These are phyloP conservation scores for Fusarium dlaminii DNA, from an alignment of 2,329 filamentous ascomycete genomes.

Conservation along the genomic window DNA sequence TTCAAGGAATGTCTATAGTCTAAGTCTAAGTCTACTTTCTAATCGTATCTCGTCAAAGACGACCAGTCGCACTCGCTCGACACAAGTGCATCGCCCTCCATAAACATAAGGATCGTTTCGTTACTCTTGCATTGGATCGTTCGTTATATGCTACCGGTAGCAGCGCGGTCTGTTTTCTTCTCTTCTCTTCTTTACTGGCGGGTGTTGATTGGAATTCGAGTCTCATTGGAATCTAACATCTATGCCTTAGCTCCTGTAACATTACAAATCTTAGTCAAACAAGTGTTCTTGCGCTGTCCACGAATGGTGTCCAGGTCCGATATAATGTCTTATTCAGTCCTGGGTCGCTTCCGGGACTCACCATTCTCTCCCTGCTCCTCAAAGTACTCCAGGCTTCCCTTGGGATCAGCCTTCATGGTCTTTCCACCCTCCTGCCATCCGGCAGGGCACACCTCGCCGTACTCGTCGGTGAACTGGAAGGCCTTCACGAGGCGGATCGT, in stretches of 20 bases:
- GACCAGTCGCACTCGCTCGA: not conserved
- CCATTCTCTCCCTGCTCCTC: slow-evolving; percentile 37
- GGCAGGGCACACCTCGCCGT: slow-evolving; percentile 76
- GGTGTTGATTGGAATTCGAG: slow-evolving; percentile 29
- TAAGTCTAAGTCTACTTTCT: slow-evolving; percentile 15
- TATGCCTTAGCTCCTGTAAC: slow-evolving; percentile 34
- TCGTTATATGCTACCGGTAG: slow-evolving; percentile 15
- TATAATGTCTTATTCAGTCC: slow-evolving; percentile 17
- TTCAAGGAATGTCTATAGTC: slow-evolving; percentile 25
- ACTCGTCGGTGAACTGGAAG: slow-evolving; percentile 86
- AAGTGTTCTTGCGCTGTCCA: not conserved
- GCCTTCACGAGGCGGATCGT: slow-evolving; percentile 73
- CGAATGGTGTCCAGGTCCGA: not conserved
- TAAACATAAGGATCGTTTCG: slow-evolving; percentile 21
- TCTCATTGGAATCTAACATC: slow-evolving; percentile 31
- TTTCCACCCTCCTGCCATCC: slow-evolving; percentile 59
- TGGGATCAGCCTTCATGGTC: slow-evolving; percentile 62
- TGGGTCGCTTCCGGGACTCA: slow-evolving; percentile 36
- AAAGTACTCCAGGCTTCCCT: slow-evolving; percentile 62
- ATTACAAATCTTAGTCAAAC: slow-evolving; percentile 32
- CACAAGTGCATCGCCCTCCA: not conserved
- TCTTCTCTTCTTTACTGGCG: slow-evolving; percentile 8
- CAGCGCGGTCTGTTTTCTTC: not conserved
- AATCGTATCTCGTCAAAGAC: slow-evolving; percentile 10
- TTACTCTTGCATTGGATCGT: slow-evolving; percentile 5